Evolutionary conservation across 495 filamentous ascomycete genomes (phyloP), one percentile per base, ranked within the genome.

Genomic region (Thermothielavioides terrestris): DNA sequence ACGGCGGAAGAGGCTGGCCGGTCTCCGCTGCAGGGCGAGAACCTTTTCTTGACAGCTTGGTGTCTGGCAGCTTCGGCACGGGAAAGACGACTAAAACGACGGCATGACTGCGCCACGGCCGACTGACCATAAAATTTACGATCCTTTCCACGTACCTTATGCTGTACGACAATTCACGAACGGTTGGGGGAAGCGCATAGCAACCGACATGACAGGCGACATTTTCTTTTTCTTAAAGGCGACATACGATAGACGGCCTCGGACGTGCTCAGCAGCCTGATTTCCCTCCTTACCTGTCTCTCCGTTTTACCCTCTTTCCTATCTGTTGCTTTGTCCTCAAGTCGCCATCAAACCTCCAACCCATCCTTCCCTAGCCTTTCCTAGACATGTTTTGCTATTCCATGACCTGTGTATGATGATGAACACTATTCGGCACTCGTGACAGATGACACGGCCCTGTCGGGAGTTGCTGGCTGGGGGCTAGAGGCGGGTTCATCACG

Each of bases 141-240:
- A 49, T 32, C 25, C 31, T 37, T 32, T 21, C 27, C 20, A 34
- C 20, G 27, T 42, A 41, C 27, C 7, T 41, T 23, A 49, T 35
- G 37, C 21, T 30, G 35, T 42, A 42, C 38, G 46, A 49, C 28
- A 14, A 39, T 18, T 20, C 37, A 42, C 46, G 46, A 49, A n/a
- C 28, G 28, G 18, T 18, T 30, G 15, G 26, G 22, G 9, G 18
- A 25, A 31, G 28, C 1, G 36, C 23, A 40, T 49, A 36, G 37
- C 46, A 39, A n/a, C 35, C 1, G 27, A 6, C 20, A 46, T 14
- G 30, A 37, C 35, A 38, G 5, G 10, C 38, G 25, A 17, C 17
- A 6, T 10, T 28, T 4, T 12, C 26, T 37, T 14, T 49, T 41
- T 32, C 27, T 38, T 47, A 35, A 47, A 47, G 23, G n/a, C 34